Base-by-base conservation (phyloP, 2,329 filamentous ascomycete genomes). In the Thermochaetoides dissita region DNA sequence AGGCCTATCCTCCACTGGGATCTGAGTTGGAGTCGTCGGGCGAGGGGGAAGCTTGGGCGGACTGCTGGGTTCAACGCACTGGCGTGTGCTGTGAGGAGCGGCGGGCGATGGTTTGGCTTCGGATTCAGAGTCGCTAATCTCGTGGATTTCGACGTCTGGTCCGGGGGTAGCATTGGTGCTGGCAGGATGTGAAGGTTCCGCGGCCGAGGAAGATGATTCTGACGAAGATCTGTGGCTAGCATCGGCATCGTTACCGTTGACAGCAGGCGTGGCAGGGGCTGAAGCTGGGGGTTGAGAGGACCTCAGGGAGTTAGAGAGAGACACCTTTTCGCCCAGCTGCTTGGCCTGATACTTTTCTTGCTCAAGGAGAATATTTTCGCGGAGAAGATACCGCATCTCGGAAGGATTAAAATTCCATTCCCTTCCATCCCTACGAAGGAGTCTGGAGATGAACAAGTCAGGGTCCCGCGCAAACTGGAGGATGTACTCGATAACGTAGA, bases 401-500 rank as follows among this genome's bases (percentile, higher is more conserved):
- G 71, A 68, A 3, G 70, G 64, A 30, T 76, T 63, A 55, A 87
- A 74, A 8, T 63, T 46, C 68, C 72, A 75, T 0, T 57, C 51
- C 2, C 64, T 57, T 5, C 54, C 39, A 50, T 83, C 71, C 34
- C 70, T 74, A 28, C 67, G 70, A 6, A 94, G 64, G 11, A 94
- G 63, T 46, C 74, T 79, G 12, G 63, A 63, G 10, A 84, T 68
- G 50, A 93, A 91, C 0, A 57, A 59, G 48, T 84, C 76, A 0
- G 89, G 89, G 45, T 85, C 64, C 40, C 76, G 69, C 10, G 93
- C 70, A 49, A 98, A 94, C 49, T 83, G 78, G 49, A 86, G 74
- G 41, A 94, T 69, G 54, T 96, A 98, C 2, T 80, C 82, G 4
- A 95, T 65, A 3, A 96, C 65, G 52, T 83, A 98, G 0, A 95